Percentiles rank a stretch among this genome's conserved stretches.
phyloP scores from a whole-genome alignment of 2,329 filamentous ascomycete species.

The Colletotrichum sublineola region DNA sequence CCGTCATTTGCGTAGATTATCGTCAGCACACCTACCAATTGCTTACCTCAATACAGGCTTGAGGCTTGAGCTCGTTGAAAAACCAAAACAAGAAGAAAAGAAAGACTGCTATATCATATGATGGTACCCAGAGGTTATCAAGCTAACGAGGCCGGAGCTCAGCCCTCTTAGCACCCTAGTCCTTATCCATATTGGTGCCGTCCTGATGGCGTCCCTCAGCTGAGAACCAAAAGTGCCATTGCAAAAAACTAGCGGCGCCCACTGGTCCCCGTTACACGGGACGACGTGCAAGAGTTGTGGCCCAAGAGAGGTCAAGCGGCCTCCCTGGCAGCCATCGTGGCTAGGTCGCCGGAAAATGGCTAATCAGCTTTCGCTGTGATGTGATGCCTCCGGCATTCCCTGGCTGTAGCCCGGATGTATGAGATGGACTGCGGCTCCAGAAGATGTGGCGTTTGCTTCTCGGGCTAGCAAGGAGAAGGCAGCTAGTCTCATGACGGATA shows the following conservation, averaged over 20 bases:
- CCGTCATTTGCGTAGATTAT: neutral
- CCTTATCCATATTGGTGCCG: slow-evolving; percentile 25
- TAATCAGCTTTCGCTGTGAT: neutral
- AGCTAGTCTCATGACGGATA: neutral
- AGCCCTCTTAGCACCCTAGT: slow-evolving; percentile 6
- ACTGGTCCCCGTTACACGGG: slow-evolving; percentile 1
- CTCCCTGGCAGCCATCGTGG: slow-evolving; percentile 11
- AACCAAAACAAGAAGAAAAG: neutral
- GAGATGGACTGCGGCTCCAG: neutral
- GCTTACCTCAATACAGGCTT: neutral
- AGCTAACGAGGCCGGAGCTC: neutral
- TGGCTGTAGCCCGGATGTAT: slow-evolving; percentile 16
- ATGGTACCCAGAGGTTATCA: too few relatives aligned
- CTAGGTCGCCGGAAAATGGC: slow-evolving; percentile 1
- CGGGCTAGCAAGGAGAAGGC: neutral
- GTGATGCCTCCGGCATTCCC: neutral
- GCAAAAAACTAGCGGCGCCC: neutral
- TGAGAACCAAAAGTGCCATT: slow-evolving; percentile 25
- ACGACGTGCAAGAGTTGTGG: slow-evolving; percentile 1
- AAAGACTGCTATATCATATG: neutral
- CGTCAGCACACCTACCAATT: too few relatives aligned
- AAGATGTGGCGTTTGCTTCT: neutral
- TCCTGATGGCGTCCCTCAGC: slow-evolving; percentile 28
- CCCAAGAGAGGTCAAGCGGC: slow-evolving; percentile 27
- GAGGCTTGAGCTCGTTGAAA: neutral